Evolutionary conservation across 139 green algal species (phyloP), one percentile per base, ranked within the genome.

Genomic region (Edaphochlamys debaryana): DNA sequence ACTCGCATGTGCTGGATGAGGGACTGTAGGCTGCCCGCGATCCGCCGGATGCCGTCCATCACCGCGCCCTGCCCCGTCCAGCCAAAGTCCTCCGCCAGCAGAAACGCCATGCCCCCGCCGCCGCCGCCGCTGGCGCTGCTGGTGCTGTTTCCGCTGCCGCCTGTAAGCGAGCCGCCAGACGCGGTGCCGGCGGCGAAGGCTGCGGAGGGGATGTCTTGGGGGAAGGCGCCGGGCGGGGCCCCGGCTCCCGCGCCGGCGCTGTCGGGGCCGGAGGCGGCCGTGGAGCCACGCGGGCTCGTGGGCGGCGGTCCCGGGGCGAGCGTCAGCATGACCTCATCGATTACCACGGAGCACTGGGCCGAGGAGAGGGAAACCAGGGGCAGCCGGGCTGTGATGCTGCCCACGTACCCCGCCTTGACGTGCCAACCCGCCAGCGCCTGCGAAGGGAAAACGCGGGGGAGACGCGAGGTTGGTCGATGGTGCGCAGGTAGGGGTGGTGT

Each of bases 311-410:
- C 63, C 1, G 90, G 90, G 34, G 72, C 75, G 20, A 95, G 22
- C 0, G 86, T 94, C 20, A 95, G 23, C 69, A 94, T 69, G 32
- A 93, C 88, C 48, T 94, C 92, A 45, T 94, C 86, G 8, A 94
- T 29, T 22, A 56, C 38, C 4, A 93, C 38, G 20, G 66, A 67
- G 84, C 90, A 88, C 29, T 86, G 67, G 17, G 22, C 72, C 0
- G 69, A 58, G 9, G 69, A 79, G 2, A 60, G 85, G 27, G 48
- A 56, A 50, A 79, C 67, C 5, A 94, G 67, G 0, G 92, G 89
- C n/a, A 94, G 48, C 20, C 37, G 70, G n/a, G 88, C 88, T 5
- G 67, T 63, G 36, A 94, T 76, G n/a, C 74, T 40, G 36, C 92
- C 92, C 4, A 95, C 62, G 41, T 90, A 96, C 22, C 85, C 93